Evolutionary conservation across 805 yeast species (phyloP).

Genomic region (Candida ficus): DNA sequence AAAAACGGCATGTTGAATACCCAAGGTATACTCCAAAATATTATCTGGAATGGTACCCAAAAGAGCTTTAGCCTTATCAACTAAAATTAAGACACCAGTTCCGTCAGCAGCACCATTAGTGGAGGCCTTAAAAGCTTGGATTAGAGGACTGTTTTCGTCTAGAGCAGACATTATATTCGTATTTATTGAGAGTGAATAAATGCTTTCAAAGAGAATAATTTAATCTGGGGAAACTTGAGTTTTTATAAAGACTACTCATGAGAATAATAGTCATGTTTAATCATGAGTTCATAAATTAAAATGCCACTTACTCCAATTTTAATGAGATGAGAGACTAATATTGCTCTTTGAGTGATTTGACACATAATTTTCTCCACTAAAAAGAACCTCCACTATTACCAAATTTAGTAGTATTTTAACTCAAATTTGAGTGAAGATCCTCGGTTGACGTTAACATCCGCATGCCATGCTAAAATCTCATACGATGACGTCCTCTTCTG

Average conservation of each 20-base stretch:
- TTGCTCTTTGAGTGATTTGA: not conserved
- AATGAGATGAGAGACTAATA: too few relatives aligned
- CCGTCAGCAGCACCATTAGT: slow-evolving; percentile 45
- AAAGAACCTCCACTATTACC: too few relatives aligned
- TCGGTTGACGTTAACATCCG: too few relatives aligned
- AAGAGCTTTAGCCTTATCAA: slow-evolving; percentile 29
- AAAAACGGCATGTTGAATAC: slow-evolving; percentile 45
- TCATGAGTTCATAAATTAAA: too few relatives aligned
- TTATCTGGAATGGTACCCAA: slow-evolving; percentile 38
- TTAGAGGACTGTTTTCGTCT: not conserved
- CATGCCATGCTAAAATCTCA: too few relatives aligned
- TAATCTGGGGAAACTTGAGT: too few relatives aligned
- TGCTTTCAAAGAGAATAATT: not conserved
- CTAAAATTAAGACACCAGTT: slow-evolving; percentile 39
- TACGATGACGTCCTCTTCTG: too few relatives aligned
- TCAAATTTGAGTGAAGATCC: too few relatives aligned
- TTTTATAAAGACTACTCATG: too few relatives aligned
- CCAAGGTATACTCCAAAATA: slow-evolving; percentile 33
- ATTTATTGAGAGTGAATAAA: not conserved
- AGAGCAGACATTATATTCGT: not conserved
- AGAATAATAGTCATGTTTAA: too few relatives aligned
- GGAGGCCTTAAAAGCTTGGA: slow-evolving; percentile 15
- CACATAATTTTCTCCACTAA: not conserved
- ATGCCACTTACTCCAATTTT: not conserved
- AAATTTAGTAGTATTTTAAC: too few relatives aligned